These are phyloP conservation scores for Tilletia caries DNA, from an alignment of 1,284 basidiomycete genomes.

Conservation along the genomic window DNA sequence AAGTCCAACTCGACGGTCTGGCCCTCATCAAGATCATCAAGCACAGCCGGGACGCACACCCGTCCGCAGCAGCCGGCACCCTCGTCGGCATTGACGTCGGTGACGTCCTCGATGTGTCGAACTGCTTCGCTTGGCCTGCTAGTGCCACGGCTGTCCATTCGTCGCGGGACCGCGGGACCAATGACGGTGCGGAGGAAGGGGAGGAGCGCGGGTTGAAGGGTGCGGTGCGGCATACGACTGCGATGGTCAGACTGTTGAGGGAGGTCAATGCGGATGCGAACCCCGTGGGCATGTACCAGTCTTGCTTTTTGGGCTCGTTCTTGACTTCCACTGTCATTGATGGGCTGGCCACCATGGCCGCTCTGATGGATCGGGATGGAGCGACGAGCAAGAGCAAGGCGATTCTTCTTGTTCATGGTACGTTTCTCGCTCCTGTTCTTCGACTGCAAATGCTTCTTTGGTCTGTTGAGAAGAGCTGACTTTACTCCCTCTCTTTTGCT, in stretches of 20 bases:
- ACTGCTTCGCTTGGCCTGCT: conserved; percentile 47
- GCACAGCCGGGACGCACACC: conserved; percentile 51
- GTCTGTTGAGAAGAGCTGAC: neutral
- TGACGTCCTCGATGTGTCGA: conserved; percentile 49
- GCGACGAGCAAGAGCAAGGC: conserved; percentile 47
- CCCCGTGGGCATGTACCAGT: conserved; percentile 95
- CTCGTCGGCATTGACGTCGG: conserved; percentile 50
- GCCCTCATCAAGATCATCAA: conserved; percentile 53
- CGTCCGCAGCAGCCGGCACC: conserved; percentile 42
- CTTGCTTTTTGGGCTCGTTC: conserved; percentile 68
- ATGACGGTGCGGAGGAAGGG: conserved; percentile 44
- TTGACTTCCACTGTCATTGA: conserved; percentile 79
- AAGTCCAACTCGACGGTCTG: conserved; percentile 48
- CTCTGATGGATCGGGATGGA: conserved; percentile 50
- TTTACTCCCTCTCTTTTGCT: conserved; percentile 58
- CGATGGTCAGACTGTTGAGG: conserved; percentile 80
- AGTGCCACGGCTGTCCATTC: conserved; percentile 9
- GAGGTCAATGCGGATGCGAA: conserved; percentile 92
- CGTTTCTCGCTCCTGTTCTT: neutral
- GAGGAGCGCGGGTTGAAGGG: conserved; percentile 42
- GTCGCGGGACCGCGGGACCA: conserved; percentile 21
- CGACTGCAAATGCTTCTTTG: neutral
- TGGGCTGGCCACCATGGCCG: conserved; percentile 58
- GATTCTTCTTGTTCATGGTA: conserved; percentile 46
- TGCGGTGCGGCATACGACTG: conserved; percentile 65